Evolutionary conservation across 495 filamentous ascomycete species (phyloP).

Genomic region (Aspergillus homomorphus): DNA sequence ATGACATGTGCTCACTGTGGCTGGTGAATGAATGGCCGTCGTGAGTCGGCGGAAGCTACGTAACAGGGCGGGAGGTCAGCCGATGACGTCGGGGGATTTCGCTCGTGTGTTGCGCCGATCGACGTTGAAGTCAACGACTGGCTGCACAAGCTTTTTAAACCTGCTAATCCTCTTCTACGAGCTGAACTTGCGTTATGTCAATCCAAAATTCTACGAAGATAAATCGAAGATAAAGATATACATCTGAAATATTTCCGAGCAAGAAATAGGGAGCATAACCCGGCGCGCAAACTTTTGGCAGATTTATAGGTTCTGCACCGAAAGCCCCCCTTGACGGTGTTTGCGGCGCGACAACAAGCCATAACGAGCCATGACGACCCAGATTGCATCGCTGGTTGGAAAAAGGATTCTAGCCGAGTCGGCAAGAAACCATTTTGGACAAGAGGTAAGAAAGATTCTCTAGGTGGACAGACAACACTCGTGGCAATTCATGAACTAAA

Average conservation of each 20-base stretch:
- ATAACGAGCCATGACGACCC: conserved; percentile 45
- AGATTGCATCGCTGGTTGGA: conserved; percentile 54
- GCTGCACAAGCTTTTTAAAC: conserved; percentile 3
- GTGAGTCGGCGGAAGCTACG: conserved; percentile 8
- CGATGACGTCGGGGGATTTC: conserved; percentile 8
- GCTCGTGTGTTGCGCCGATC: background rate
- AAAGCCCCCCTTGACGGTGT: background rate
- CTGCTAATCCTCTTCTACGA: background rate
- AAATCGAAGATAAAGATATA: too few species aligned
- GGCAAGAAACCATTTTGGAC: conserved; percentile 63
- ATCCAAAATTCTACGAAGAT: background rate
- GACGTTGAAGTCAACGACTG: conserved; percentile 2
- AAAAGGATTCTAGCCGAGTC: conserved; percentile 67
- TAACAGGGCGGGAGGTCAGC: conserved; percentile 2
- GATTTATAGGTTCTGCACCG: background rate
- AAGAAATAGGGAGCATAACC: too few species aligned
- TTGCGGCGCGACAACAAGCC: background rate
- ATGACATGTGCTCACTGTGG: conserved; percentile 16
- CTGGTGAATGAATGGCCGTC: conserved; percentile 1
- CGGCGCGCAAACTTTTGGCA: background rate
- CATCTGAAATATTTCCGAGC: too few species aligned
- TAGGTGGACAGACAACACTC: background rate
- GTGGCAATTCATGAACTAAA: background rate
- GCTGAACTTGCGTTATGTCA: background rate
- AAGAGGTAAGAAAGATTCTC: conserved; percentile 48